Evolutionary conservation across 768 basidiomycete genomes (phyloP), one percentile per base, ranked within the genome.

Genomic region (Tephrocybe sp.): DNA sequence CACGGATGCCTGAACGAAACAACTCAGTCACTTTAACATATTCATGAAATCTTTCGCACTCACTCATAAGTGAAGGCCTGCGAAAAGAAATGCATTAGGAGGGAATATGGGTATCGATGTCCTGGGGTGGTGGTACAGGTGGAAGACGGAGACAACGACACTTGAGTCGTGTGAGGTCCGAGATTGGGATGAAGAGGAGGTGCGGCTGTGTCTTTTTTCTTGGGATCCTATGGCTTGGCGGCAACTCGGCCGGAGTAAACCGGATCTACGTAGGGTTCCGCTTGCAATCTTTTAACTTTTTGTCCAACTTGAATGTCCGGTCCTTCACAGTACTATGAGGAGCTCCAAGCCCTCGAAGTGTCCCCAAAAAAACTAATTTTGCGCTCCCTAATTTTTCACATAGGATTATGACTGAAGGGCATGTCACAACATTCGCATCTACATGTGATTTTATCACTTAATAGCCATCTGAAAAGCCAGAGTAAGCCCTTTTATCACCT

Each of bases 61-160:
- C 62, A 93, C 90, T 91, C 88, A 65, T 90, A 93, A 62, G 81
- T 80, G 68, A 86, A 91, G n/a, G 77, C 66, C 66, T 92, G 89
- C 14, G 87, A 89, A 71, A 92, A 90, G 72, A 92, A 88, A 68
- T 90, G 90, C 89, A 93, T 92, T 65, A 58, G 64, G 51, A 50
- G 50, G 54, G 51, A 51, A 46, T 53, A 63, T 50, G 58, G 59
- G 56, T 67, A 64, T 62, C 58, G 58, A 51, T 53, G 51, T 50
- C 51, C 50, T 43, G 51, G 51, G 49, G 51, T 60, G 54, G 57
- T 56, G 58, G 58, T 69, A 69, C 60, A 71, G 55, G 57, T 48
- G 54, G 54, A 54, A 68, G 48, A 51, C 23, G 49, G 47, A 45
- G 45, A 54, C 26, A 34, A 45, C 37, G 37, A 30, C 39, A 14